Evolutionary conservation across 2,329 filamentous ascomycete species (phyloP).

Genomic region (Aurifilum marmelostoma): DNA sequence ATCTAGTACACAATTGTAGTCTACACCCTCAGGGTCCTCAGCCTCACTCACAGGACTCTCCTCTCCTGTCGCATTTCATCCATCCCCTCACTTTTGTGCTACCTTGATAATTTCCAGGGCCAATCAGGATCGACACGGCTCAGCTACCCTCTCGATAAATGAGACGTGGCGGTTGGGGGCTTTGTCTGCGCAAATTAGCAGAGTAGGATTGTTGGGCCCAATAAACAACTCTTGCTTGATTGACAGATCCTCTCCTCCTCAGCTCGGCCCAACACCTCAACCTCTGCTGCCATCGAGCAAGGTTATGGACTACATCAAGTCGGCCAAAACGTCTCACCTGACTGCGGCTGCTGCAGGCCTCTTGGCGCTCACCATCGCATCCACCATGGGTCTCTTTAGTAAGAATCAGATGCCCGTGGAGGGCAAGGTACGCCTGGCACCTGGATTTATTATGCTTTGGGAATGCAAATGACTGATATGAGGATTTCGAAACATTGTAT

Average conservation of each 20-base stretch:
- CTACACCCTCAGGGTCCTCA: background rate
- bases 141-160: background rate
- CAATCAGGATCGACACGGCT: background rate
- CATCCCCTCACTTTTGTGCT: background rate
- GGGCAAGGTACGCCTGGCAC: constrained; percentile 66
- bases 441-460: background rate
- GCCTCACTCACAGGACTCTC: background rate
- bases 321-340: constrained; percentile 31
- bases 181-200: background rate
- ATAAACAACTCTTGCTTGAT: background rate
- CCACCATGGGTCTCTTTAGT: constrained; percentile 69
- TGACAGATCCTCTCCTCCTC: background rate
- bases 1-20: background rate
- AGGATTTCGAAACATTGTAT: background rate
- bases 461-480: constrained; percentile 11
- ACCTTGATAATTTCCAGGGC: background rate
- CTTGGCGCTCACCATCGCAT: constrained; percentile 41
- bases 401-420: constrained; percentile 83
- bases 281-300: background rate
- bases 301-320: constrained; percentile 32
- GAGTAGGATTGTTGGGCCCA: background rate
- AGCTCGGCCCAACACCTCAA: background rate
- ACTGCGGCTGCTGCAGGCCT: constrained; percentile 37
- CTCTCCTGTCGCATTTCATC: background rate
- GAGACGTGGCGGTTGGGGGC: background rate